Evolutionary conservation across 208 protist genomes (phyloP).

Genomic region (Vickermania spadyakhi): DNA sequence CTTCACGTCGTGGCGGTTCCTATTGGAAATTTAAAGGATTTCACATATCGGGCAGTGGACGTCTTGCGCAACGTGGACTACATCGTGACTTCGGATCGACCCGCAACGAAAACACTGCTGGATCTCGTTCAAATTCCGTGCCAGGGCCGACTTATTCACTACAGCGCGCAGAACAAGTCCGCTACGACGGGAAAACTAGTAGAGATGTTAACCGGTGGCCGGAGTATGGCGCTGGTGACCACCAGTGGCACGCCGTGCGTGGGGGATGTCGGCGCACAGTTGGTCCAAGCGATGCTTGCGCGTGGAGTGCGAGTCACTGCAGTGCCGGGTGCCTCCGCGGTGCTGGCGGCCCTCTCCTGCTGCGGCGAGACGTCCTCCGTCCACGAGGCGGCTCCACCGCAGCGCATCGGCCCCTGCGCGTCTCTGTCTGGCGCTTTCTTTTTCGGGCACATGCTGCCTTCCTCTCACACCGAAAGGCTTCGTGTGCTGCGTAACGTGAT

Average conservation of each 20-base stretch:
- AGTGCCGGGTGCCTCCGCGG: conserved; percentile 70
- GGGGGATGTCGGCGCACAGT: conserved; percentile 68
- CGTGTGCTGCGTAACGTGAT: conserved; percentile 56
- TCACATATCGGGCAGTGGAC: conserved; percentile 75
- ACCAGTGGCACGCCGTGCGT: conserved; percentile 84
- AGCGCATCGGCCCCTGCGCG: background rate
- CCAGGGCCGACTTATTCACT: conserved; percentile 83
- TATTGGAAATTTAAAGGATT: conserved; percentile 90
- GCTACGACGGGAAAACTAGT: conserved; percentile 66
- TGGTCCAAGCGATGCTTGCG: conserved; percentile 77
- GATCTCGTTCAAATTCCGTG: conserved; percentile 73
- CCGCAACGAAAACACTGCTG: conserved; percentile 73
- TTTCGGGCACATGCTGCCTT: conserved; percentile 79
- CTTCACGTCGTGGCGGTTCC: conserved; percentile 87
- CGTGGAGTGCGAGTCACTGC: conserved; percentile 71
- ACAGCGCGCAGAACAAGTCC: conserved; percentile 55
- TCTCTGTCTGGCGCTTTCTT: conserved; percentile 68
- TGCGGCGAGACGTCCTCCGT: conserved; percentile 56
- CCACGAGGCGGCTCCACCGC: conserved; percentile 18
- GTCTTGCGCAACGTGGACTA: conserved; percentile 82
- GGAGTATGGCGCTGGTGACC: conserved; percentile 85
- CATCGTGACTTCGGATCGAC: conserved; percentile 78
- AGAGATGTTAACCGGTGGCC: conserved; percentile 73
- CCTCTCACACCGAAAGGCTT: conserved; percentile 48
- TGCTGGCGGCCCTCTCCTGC: conserved; percentile 68